These are phyloP conservation scores for Boletus tylopilopsis DNA, from an alignment of 768 basidiomycete genomes.

Conservation along the genomic window DNA sequence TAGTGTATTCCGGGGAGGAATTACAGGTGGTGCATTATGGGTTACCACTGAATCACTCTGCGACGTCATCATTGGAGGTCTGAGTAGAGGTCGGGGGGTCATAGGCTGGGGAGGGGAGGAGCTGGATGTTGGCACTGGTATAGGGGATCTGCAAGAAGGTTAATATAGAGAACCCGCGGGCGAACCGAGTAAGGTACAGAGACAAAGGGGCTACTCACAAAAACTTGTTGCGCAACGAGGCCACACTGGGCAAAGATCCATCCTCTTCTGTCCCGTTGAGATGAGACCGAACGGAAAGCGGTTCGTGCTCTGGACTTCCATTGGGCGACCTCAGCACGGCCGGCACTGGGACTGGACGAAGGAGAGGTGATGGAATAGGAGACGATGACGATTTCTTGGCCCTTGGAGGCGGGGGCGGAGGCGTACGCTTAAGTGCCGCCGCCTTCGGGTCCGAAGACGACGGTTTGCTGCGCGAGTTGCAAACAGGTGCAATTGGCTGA, in stretches of 20 bases:
- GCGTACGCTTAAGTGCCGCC: conserved; percentile 42
- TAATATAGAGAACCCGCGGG: not conserved
- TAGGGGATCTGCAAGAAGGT: conserved; percentile 10
- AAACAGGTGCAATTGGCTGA: conserved; percentile 24
- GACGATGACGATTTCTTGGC: conserved; percentile 35
- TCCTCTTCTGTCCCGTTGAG: conserved; percentile 13
- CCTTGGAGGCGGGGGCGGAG: conserved; percentile 51
- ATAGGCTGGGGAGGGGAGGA: conserved; percentile 16
- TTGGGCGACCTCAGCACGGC: conserved; percentile 18
- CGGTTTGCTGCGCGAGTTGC: conserved; percentile 41
- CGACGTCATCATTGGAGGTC: conserved; percentile 17
- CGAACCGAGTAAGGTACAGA: not conserved
- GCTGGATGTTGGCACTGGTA: not conserved
- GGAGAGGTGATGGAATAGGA: conserved; percentile 44
- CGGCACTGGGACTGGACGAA: conserved; percentile 48
- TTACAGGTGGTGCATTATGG: conserved; percentile 10
- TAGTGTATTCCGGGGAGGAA: conserved; percentile 18
- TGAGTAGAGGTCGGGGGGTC: conserved; percentile 13
- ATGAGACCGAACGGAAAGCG: not conserved
- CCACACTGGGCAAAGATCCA: conserved; percentile 26
- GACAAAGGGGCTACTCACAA: conserved; percentile 38
- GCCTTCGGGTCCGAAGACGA: conserved; percentile 54
- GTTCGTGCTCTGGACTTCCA: conserved; percentile 19
- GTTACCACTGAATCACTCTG: conserved; percentile 16
- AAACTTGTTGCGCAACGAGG: conserved; percentile 44